A percentile compares a stretch with the other conserved stretches of the same genome.
Evolutionary conservation across 1,284 basidiomycete genomes (phyloP).

Genomic region (Sporisorium sorghi): DNA sequence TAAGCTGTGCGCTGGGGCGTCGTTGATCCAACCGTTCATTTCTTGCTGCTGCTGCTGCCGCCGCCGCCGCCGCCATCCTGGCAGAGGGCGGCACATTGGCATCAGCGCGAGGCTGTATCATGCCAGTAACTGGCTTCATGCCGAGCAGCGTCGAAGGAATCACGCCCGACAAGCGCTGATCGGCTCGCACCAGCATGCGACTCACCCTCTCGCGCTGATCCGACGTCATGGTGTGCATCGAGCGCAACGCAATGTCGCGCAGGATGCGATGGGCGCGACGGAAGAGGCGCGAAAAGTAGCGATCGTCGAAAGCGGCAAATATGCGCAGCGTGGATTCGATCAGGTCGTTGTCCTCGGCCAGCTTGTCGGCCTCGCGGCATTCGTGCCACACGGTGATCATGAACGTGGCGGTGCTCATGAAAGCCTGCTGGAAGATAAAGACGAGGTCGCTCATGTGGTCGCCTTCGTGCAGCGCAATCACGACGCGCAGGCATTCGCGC

Average conservation of each 20-base stretch:
- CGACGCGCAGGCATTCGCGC: constrained; percentile 50
- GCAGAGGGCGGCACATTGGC: constrained; percentile 31
- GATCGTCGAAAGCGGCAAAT: constrained; percentile 53
- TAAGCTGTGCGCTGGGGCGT: constrained; percentile 12
- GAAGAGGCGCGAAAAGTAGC: constrained; percentile 50
- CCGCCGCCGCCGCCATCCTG: too few species aligned
- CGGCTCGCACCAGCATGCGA: constrained; percentile 44
- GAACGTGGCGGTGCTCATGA: constrained; percentile 62
- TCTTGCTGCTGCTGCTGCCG: constrained; percentile 6
- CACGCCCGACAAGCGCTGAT: constrained; percentile 29
- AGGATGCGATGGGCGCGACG: constrained; percentile 49
- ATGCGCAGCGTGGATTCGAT: constrained; percentile 57
- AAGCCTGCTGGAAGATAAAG: constrained; percentile 61
- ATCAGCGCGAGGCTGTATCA: constrained; percentile 26
- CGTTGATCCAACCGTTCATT: constrained; percentile 25
- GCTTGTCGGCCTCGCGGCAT: constrained; percentile 36
- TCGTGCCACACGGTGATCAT: constrained; percentile 65
- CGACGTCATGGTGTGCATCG: constrained; percentile 50
- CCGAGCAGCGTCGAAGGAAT: constrained; percentile 30
- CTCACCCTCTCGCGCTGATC: constrained; percentile 53
- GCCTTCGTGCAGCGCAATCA: constrained; percentile 55
- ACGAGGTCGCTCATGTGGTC: constrained; percentile 49
- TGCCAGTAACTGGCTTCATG: constrained; percentile 16
- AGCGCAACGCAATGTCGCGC: constrained; percentile 48
- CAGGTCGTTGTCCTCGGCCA: constrained; percentile 55